Evolutionary conservation across 2,329 filamentous ascomycete species (phyloP).

Genomic region (Hypomyces rosellus): DNA sequence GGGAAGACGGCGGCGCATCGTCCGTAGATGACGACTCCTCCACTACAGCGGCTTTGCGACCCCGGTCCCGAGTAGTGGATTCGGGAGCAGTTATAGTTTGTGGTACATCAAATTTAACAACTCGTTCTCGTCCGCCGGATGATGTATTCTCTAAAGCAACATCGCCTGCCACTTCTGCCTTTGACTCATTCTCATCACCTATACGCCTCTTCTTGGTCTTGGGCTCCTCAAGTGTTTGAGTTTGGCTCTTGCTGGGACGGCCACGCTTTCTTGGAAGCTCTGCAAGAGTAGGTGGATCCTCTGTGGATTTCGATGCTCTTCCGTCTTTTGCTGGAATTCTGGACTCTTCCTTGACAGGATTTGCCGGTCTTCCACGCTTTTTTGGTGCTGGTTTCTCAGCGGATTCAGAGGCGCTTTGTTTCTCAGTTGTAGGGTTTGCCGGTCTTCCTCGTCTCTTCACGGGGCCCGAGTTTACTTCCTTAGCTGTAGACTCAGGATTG

Average conservation of each 20-base stretch:
- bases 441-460: no score
- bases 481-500: no score
- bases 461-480: no score
- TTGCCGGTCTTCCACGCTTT: not conserved
- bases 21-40: not conserved
- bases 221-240: not conserved
- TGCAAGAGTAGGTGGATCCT: no score
- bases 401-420: not conserved
- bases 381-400: not conserved
- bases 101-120: no score
- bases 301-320: no score
- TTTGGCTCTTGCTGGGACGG: not conserved
- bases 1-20: not conserved
- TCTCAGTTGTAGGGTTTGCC: no score
- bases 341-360: not conserved
- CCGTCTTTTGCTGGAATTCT: no score
- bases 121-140: not conserved
- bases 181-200: not conserved
- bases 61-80: not conserved
- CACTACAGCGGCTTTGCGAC: not conserved
- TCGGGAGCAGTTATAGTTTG: no score
- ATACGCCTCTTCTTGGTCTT: conserved; percentile 4
- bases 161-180: not conserved
- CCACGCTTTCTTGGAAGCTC: not conserved
- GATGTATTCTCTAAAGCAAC: not conserved